Evolutionary conservation across 352 stramenopile genomes (phyloP), one percentile per base, ranked within the genome.

Genomic region (Phytophthora litchii): DNA sequence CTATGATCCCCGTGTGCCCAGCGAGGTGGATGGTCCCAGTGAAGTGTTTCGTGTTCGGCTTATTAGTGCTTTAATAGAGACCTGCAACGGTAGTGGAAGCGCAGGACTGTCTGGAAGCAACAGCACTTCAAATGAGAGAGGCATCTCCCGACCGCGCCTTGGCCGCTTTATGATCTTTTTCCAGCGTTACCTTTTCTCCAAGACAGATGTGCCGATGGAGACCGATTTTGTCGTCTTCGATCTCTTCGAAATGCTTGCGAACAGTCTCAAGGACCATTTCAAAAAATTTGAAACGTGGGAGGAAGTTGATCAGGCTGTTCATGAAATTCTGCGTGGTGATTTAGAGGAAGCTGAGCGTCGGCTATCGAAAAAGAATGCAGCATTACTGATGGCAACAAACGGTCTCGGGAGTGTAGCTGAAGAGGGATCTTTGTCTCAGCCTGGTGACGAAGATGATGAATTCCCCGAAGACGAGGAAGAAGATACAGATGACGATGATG

Each of bases 151-250:
- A 40, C 66, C 72, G 1, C 91, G 94, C 32, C 71, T 99, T 3
- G 81, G 88, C 19, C 86, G 83, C 12, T 98, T 98, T 55, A 83
- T 98, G 54, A 64, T 86, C 7, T 96, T 97, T 60, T 98, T 99
- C 60, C 94, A 99, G 67, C 87, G 94, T 21, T 99, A 99, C 76
- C 83, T 99, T 14, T 98, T 98, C 41, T 95, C 93, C 21, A 99
- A 99, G 74, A 82, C 76, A 4, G 87, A 95, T 32, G 83, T 99
- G 12, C 96, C 96, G 1, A 85, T 97, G 38, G 96, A 99, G 50
- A 97, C 97, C 25, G 86, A 97, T 49, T 98, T 97, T 71, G 76
- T 93, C 31, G 80, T 97, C 36, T 74, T 89, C 6, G 83, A 98
- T 43, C 56, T 92, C 7, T 88, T 92, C 44, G 86, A 96, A 17